These are phyloP conservation scores for Colletotrichum siamense DNA, from an alignment of 2,329 filamentous ascomycete genomes.

Conservation along the genomic window DNA sequence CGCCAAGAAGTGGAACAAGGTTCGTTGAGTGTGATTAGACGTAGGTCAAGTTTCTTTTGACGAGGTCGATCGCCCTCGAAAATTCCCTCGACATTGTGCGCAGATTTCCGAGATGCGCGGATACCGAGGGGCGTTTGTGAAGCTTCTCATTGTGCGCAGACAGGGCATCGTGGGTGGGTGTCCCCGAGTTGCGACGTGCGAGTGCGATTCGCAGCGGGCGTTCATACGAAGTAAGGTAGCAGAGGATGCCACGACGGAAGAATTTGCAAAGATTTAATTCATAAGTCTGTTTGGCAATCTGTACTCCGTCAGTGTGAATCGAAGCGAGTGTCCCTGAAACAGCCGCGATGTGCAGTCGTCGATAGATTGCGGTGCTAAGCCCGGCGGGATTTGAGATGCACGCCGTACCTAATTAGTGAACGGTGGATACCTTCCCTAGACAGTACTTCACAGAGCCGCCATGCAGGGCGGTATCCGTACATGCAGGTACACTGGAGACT, in stretches of 20 bases:
- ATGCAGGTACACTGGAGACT: not conserved
- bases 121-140: not conserved
- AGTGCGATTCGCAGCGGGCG: not conserved
- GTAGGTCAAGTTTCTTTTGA: not conserved
- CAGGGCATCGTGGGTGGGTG: not conserved
- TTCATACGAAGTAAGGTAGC: not conserved
- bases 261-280: not conserved
- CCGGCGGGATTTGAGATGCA: not conserved
- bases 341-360: slow-evolving; percentile 4
- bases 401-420: not conserved
- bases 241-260: not conserved
- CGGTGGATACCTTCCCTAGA: not conserved
- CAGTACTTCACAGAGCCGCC: not conserved
- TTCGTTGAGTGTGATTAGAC: not conserved
- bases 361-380: not conserved
- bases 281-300: not conserved
- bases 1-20: not conserved
- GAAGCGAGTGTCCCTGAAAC: slow-evolving; percentile 16
- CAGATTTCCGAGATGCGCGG: not conserved
- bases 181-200: not conserved
- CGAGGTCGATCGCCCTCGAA: not conserved
- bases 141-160: not conserved
- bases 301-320: not conserved
- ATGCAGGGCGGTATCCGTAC: not conserved
- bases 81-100: not conserved